Evolutionary conservation across 1,284 basidiomycete genomes (phyloP), one percentile per base, ranked within the genome.

Genomic region (Ceratobasidium sp.): DNA sequence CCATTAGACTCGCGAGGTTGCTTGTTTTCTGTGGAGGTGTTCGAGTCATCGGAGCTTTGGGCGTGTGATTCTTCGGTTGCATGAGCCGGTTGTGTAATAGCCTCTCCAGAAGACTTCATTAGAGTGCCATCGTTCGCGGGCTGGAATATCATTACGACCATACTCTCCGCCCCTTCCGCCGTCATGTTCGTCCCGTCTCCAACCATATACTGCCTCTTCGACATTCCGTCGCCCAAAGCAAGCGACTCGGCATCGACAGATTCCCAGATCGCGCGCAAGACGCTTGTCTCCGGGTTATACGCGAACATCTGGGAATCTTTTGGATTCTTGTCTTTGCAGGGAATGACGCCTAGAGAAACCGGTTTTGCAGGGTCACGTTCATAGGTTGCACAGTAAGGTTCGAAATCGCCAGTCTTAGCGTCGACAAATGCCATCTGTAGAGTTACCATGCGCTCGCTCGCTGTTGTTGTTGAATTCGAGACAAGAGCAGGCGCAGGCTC

Each of bases 351-450:
- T 18, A 68, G 51, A 18, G 66, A 68, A 23, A 68, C 66, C 10
- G 66, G 66, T 23, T 55, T 51, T 7, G 46, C n/a, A 5, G 66
- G 66, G 28, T 68, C 66, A 4, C 66, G 66, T 42, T 76, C 28
- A 49, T 51, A 76, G 20, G 72, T 76, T 23, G 72, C 72, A 44
- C 72, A 76, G 51, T 76, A 66, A 15, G 72, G 46, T 28, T 76
- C 61, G 28, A 66, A 33, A 23, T 76, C 18, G 18, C 72, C 72
- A n/a, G 61, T 76, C 39, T 76, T 61, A 15, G 72, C 46, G 40
- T 76, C 61, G 2, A 76, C 72, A 42, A 76, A 76, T 3, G 72
- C 72, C 46, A 76, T 76, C 26, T 76, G 72, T 3, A 76, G 72
- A 51, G 72, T 40, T 42, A 76, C 72, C 28, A 76, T 44, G 44